Conservation (phyloP, 2,329 filamentous ascomycete genomes). For the Zarea fungicola region DNA sequence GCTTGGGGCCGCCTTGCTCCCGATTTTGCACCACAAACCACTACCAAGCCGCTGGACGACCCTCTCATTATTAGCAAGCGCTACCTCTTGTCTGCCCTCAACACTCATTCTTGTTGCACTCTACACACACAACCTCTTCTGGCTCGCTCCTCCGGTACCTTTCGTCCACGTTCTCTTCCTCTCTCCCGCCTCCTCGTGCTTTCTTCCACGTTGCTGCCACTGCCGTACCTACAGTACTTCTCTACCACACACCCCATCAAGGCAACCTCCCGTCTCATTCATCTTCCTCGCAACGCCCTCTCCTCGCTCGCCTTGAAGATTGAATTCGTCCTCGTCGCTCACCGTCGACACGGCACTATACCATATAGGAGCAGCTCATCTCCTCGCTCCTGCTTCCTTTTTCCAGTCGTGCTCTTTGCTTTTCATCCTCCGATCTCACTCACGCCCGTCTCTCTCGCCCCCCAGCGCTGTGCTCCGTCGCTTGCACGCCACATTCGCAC, state of each 20-base stretch:
- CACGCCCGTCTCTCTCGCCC: background rate
- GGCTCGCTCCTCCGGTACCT: too few relatives aligned
- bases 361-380: background rate
- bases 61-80: too few relatives aligned
- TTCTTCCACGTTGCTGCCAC: background rate
- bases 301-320: background rate
- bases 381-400: background rate
- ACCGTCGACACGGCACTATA: background rate
- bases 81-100: too few relatives aligned
- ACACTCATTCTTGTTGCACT: too few relatives aligned
- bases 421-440: conserved; percentile 2
- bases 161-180: background rate
- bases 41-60: too few relatives aligned
- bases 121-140: too few relatives aligned
- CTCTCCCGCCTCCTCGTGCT: background rate
- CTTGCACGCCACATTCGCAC: background rate
- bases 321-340: background rate
- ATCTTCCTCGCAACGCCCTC: background rate
- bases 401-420: background rate
- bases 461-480: background rate
- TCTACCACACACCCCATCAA: background rate
- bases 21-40: too few relatives aligned
- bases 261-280: background rate
- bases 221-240: background rate
- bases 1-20: background rate